A percentile compares a stretch with the other conserved stretches of the same genome.
These are phyloP conservation scores for Coemansia sp. DNA, from an alignment of 192 early-diverging fungal species.

Conservation along the genomic window DNA sequence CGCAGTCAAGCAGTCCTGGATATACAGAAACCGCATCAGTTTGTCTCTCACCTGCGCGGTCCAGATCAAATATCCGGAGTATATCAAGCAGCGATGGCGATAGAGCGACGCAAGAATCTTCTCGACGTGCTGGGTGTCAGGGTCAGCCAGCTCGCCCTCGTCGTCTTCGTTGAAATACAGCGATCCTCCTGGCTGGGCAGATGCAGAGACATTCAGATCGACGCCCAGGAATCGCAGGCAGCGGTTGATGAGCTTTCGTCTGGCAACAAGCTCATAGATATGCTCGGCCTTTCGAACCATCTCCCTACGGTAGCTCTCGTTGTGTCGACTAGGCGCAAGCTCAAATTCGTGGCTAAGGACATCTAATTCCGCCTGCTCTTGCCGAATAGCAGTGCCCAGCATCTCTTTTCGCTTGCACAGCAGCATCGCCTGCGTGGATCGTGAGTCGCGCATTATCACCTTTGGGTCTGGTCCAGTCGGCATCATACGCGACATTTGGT, in stretches of 20 bases:
- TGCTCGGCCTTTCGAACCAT: constrained; percentile 51
- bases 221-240: constrained; percentile 48
- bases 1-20: constrained; percentile 67
- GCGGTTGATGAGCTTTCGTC: constrained; percentile 54
- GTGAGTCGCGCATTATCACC: constrained; percentile 56
- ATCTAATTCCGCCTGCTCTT: constrained; percentile 40
- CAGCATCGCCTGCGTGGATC: constrained; percentile 49
- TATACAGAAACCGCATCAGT: constrained; percentile 72
- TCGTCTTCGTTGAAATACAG: constrained; percentile 9
- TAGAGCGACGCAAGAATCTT: constrained; percentile 59
- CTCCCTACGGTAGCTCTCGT: constrained; percentile 34
- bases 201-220: constrained; percentile 7
- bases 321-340: constrained; percentile 33
- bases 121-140: constrained; percentile 51
- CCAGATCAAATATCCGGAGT: constrained; percentile 85
- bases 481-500: constrained; percentile 34
- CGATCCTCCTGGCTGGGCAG: background rate
- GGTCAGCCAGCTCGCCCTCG: constrained; percentile 14
- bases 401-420: constrained; percentile 50
- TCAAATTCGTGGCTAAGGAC: constrained; percentile 48
- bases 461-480: constrained; percentile 51
- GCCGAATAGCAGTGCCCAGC: constrained; percentile 45
- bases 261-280: constrained; percentile 52
- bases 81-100: constrained; percentile 74
- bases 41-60: constrained; percentile 82